Conservation (phyloP, 2,329 filamentous ascomycete species). For the Xylaria sp. region DNA sequence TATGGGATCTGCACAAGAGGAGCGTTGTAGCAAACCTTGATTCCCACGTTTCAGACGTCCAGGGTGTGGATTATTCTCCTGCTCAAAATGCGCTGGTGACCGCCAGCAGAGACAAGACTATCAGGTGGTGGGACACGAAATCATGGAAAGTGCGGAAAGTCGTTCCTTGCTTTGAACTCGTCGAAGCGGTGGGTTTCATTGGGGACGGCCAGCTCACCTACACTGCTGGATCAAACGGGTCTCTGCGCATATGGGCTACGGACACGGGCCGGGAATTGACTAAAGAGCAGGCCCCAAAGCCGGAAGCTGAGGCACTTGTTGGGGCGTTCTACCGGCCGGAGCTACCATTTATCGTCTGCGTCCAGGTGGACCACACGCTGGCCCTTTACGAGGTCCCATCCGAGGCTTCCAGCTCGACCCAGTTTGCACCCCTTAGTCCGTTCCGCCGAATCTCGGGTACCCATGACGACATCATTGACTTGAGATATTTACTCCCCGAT, state of each 20-base stretch:
- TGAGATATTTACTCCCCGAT: conserved; percentile 82
- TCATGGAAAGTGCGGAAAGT: conserved; percentile 84
- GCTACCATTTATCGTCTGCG: conserved; percentile 73
- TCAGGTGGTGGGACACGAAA: conserved; percentile 85
- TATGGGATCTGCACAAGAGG: conserved; percentile 90
- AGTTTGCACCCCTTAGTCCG: conserved; percentile 49
- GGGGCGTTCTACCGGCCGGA: conserved; percentile 68
- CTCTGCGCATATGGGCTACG: conserved; percentile 81
- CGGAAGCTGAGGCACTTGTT: conserved; percentile 69
- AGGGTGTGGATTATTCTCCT: conserved; percentile 78
- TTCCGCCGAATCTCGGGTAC: conserved; percentile 88
- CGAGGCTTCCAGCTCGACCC: conserved; percentile 39
- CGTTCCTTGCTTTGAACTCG: conserved; percentile 79
- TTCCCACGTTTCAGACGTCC: conserved; percentile 94
- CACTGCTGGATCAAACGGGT: conserved; percentile 82
- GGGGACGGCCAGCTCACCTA: conserved; percentile 72
- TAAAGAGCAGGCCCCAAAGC: conserved; percentile 64
- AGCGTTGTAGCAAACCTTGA: conserved; percentile 78
- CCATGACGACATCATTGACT: conserved; percentile 95
- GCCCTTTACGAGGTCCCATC: conserved; percentile 65
- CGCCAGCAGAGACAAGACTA: conserved; percentile 88
- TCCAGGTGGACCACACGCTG: conserved; percentile 89
- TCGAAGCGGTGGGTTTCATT: conserved; percentile 84
- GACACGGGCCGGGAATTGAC: conserved; percentile 79
- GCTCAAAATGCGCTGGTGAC: conserved; percentile 77